Evolutionary conservation across 1,284 basidiomycete genomes (phyloP), one percentile per base, ranked within the genome.

Genomic region (Cryptococcus floricola): DNA sequence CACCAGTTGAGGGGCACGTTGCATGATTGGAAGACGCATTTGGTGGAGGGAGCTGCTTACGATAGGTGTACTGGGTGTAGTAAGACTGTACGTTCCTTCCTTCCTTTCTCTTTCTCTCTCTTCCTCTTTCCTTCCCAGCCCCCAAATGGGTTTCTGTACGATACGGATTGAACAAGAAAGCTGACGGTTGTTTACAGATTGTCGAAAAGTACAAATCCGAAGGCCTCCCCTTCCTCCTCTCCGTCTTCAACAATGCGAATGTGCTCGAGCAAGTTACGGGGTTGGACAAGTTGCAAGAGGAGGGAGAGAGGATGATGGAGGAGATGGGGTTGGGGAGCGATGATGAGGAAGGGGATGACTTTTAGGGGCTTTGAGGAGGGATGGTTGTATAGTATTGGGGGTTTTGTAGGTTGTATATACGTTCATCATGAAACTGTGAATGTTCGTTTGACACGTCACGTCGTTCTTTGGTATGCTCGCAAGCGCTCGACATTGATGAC

Each of bases 1-100:
- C 96, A 98, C 73, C 95, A 98, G 71, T 80, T 98, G 5, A 85
- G 96, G 0, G 96, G 94, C 0, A 91, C 86, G 78, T 80, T 98
- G 9, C 84, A 86, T 5, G 86, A 89, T 59, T 98, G 96, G 81
- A 81, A 85, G 48, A 92, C 86, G 42, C 79, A 95, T 64, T 84
- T 85, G 34, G 85, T 98, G 53, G 85, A 87, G 0, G 95, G 93
- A 0, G 84, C 87, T 2, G 90, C 93, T 0, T 98, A 89, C 71
- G 83, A 88, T 54, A 80, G 82, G 47, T 98, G 96, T 71, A 97
- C 94, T 0, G 95, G 89, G 0, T 98, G 95, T 73, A 89, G 87
- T 56, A 83, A 87, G 60, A 82, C 80, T 34, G 89, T 91, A 58
- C 58, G 86, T 66, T 10, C 46, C 34, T 39, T 16, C 47, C 23